Percentiles rank a stretch among this genome's conserved stretches.
Conservation (phyloP, 2,329 filamentous ascomycete species). For the Neonectria hederae region DNA sequence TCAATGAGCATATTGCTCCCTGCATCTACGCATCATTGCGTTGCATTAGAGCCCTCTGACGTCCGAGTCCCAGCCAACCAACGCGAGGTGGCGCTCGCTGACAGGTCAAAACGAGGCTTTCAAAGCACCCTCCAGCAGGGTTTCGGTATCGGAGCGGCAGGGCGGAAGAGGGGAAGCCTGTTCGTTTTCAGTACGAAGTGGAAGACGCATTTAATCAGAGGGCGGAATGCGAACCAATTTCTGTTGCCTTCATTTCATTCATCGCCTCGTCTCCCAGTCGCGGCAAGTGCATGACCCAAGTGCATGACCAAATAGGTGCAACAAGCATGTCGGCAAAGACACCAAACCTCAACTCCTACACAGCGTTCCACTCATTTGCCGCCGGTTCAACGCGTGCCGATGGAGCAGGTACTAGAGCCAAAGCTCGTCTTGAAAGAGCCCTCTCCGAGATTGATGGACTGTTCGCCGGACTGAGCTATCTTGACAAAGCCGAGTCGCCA, state of each 20-base stretch:
- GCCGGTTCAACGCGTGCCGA: slow-evolving; percentile 8
- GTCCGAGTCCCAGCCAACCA: neutral
- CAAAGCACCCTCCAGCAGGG: neutral
- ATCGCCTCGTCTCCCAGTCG: neutral
- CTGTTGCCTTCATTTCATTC: neutral
- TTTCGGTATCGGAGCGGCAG: neutral
- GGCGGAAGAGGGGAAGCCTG: neutral
- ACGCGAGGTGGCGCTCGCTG: neutral
- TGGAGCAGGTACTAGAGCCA: neutral
- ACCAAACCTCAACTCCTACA: slow-evolving; percentile 2
- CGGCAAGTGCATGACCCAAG: neutral
- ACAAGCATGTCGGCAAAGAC: slow-evolving; percentile 1
- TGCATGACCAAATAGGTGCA: neutral
- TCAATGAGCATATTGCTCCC: neutral
- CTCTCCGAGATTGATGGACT: slow-evolving; percentile 28
- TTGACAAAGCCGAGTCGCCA: slow-evolving; percentile 12
- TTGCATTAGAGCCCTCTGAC: neutral
- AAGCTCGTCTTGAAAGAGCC: slow-evolving; percentile 4
- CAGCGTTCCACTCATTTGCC: neutral
- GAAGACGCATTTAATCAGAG: neutral
- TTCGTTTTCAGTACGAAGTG: neutral
- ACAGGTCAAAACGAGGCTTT: neutral
- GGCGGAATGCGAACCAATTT: neutral
- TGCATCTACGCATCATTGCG: neutral
- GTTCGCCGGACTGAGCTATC: slow-evolving; percentile 23